A percentile compares a stretch with the other conserved stretches of the same genome.
Conservation (phyloP, 1,139 yeast genomes). For the Candida tropicalis region DNA sequence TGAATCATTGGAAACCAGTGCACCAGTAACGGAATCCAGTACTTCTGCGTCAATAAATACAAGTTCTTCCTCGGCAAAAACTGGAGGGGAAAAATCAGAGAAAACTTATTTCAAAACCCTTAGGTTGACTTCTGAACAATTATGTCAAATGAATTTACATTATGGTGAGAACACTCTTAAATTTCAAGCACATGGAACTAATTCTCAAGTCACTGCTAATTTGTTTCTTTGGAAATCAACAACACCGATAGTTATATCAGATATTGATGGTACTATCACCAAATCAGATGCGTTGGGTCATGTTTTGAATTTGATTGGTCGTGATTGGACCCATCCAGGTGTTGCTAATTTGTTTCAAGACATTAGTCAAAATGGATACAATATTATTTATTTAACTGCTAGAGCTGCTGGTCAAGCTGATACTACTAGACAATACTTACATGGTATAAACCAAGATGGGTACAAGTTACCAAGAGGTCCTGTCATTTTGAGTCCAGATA, state of each 20-base stretch:
- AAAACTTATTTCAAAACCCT: conserved; percentile 77
- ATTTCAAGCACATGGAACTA: conserved; percentile 82
- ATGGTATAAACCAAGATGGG: conserved; percentile 73
- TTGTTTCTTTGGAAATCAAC: conserved; percentile 83
- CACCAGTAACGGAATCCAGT: background rate
- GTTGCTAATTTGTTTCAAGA: conserved; percentile 91
- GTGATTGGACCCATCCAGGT: conserved; percentile 98
- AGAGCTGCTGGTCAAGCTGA: conserved; percentile 97
- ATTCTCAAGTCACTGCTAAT: conserved; percentile 72
- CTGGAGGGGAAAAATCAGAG: conserved; percentile 21
- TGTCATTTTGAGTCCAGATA: conserved; percentile 91
- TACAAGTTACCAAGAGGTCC: conserved; percentile 84
- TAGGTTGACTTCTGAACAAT: conserved; percentile 88
- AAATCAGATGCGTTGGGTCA: conserved; percentile 98
- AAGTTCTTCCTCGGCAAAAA: conserved; percentile 2
- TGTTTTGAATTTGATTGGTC: conserved; percentile 88
- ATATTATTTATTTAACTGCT: conserved; percentile 90
- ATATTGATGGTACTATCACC: conserved; percentile 97
- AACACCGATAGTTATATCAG: conserved; percentile 92
- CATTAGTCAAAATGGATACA: conserved; percentile 84
- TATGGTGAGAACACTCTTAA: conserved; percentile 79
- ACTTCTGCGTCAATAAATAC: conserved; percentile 3
- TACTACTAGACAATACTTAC: conserved; percentile 80
- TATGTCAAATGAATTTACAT: conserved; percentile 69
- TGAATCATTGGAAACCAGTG: conserved; percentile 2